Evolutionary conservation across 352 stramenopile genomes (phyloP), one percentile per base, ranked within the genome.

Genomic region (Phytophthora meadii): DNA sequence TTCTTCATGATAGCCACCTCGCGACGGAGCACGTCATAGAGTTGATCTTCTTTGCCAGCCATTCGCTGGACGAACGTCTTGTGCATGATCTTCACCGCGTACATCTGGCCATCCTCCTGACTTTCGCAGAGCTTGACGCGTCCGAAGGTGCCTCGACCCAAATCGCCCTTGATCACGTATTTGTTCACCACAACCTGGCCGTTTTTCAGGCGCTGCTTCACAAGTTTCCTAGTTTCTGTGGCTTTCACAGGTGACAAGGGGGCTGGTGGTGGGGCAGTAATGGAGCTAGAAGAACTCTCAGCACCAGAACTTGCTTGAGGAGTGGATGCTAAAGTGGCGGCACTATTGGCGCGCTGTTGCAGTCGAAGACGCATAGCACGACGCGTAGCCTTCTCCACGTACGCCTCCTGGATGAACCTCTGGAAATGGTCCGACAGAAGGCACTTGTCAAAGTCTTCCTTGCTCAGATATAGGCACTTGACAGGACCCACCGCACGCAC

Each of bases 1-100:
- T 97, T 98, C 75, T 98, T 98, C 95, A 98, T 98, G 61, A 98
- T 98, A 9, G 92, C 93, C 22, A 98, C 96, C 72, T 98, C 95
- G 22, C 89, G 82, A 8, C 87, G 83, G 54, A 96, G 48, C 22
- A 90, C 88, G 47, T 94, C 88, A 51, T 94, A 87, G 5, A 94
- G 61, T 58, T 91, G 87, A 57, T 96, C 88, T 57, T 96, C 88
- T 47, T 93, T 93, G 25, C 82, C 84, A 19, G 85, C 84, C 84
- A 96, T 94, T 44, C 87, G 88, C 63, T 94, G 87, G n/a, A 94
- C 83, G 48, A 96, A 96, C 45, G 84, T 94, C 74, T 92, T 93
- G 66, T 94, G 84, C 83, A 96, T 92, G 67, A 96, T 96, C 73
- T 96, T 96, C 53, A 96, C 87, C 1, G 88, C 88, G 52, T 96